Base-by-base conservation (phyloP, 371 early-diverging fungal species). In the Dichotomocladium elegans region DNA sequence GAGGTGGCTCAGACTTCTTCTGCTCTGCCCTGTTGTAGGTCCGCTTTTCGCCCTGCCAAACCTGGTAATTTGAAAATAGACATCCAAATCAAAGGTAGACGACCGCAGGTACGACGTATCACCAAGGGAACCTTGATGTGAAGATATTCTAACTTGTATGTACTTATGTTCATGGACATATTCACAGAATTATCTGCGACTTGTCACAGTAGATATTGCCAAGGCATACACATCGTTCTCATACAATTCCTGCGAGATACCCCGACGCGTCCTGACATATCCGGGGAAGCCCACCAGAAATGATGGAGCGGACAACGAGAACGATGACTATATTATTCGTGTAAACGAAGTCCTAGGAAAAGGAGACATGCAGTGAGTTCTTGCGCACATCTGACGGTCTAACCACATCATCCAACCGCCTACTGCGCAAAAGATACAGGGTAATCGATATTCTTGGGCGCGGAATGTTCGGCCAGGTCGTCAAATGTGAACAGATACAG, bases 401-500 rank as follows among this genome's bases (percentile, higher is more conserved):
- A n/a, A 19, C 29, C 12, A n/a, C 47, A 17, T 41, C 26, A 30
- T 17, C 34, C 41, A n/a, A 40, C 10, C 4, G 12, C 33, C 2
- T 28, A 57, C 28, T 10, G 17, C 8, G 15, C 12, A 31, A 24
- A 24, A 89, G 89, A 53, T 93, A 94, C 69, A 68, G 84, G 28
- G 93, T 98, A 46, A 55, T 93, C 43, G 97, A 96, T 63, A 73
- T 92, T 22, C 74, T 99, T 40, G 99, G 99, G 1, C 89, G 88
- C 68, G 99, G 99, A 9, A 98, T 99, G 1, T 99, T 98, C 82
- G 98, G 99, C 0, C 97, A 98, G 72, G 99, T 99, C 0, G 96
- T 92, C 15, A 94, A 93, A 68, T 98, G 97, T 61, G 84, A 86
- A 41, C 87, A 92, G 47, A 47, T 91, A 41, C 82, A 82, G 46